phyloP scores from a whole-genome alignment of 2,329 filamentous ascomycete species.

The Rhytidhysteron rufulum region DNA sequence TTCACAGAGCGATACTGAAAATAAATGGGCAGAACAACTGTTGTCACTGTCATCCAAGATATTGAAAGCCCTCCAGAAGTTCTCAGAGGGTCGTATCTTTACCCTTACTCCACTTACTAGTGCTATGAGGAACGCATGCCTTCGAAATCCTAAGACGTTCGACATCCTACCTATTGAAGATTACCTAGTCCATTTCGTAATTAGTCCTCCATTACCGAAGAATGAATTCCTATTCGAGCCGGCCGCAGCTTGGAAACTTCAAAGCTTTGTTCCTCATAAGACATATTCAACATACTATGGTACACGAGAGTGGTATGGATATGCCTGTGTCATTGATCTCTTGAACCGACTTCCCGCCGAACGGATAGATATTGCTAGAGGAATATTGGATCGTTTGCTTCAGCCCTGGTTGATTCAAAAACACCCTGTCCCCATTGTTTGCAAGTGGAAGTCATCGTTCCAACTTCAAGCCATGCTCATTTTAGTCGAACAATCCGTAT shows the following conservation, averaged over 20 bases:
- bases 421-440: constrained; percentile 40
- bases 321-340: constrained; percentile 45
- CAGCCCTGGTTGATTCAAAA: constrained; percentile 44
- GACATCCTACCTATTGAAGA: constrained; percentile 34
- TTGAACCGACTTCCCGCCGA: constrained; percentile 34
- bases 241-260: constrained; percentile 30
- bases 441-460: constrained; percentile 47
- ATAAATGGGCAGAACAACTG: background rate
- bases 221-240: constrained; percentile 46
- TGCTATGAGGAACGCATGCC: constrained; percentile 28
- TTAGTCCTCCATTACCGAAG: constrained; percentile 39
- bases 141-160: constrained; percentile 23
- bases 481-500: constrained; percentile 36
- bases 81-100: constrained; percentile 33
- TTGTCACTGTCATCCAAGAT: constrained; percentile 18
- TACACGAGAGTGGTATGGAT: constrained; percentile 39
- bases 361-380: constrained; percentile 18
- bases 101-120: constrained; percentile 25
- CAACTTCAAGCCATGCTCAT: constrained; percentile 47
- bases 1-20: constrained; percentile 2
- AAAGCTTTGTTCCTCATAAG: constrained; percentile 25
- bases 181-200: constrained; percentile 37
- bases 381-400: constrained; percentile 33
- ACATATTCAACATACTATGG: constrained; percentile 44
- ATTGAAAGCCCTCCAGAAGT: constrained; percentile 19